Base-by-base conservation (phyloP, 805 yeast species). In the Gaillardinia entomophila region DNA sequence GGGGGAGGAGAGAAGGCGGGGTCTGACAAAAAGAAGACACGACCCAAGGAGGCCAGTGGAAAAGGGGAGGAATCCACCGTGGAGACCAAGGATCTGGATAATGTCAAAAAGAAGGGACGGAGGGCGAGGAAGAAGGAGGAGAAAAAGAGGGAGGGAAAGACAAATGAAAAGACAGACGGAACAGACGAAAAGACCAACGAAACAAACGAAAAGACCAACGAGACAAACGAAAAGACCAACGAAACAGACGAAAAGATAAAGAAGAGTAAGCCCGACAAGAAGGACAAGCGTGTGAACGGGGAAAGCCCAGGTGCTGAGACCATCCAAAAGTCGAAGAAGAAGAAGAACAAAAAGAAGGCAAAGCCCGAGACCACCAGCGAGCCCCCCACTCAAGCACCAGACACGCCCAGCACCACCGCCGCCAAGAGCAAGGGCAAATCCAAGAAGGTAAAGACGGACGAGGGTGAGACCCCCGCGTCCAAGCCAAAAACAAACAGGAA, bases 401-500 rank as follows among this genome's bases (percentile, higher is more conserved):
- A n/a, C n/a, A n/a, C n/a, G n/a, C n/a, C n/a, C n/a, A n/a, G n/a
- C n/a, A n/a, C n/a, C n/a, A n/a, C n/a, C n/a, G n/a, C 30, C 23
- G 31, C 6, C 7, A 22, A 3, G 17, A 17, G 7, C 22, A 16
- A 20, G 16, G 25, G 7, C 11, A 23, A 24, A 24, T 14, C 23
- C 7, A 16, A 14, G 10, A 12, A 7, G n/a, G 6, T 4, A 14
- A n/a, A 12, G 28, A 14, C 17, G 25, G 8, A n/a, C n/a, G n/a
- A n/a, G 44, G 42, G 42, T 72, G 82, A 79, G 31, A 80, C 65
- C 4, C 86, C 84, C 38, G 69, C 68, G 26, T 75, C 68, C 27
- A 66, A 46, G 48, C 77, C 77, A 51, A 87, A 80, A 23, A 79
- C 66, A 1, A 81, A 57, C 44, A 75, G 73, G 72, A 83, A 79